Base-by-base conservation (phyloP, 176 grass and related monocot species). In the Aechmea fasciata region DNA sequence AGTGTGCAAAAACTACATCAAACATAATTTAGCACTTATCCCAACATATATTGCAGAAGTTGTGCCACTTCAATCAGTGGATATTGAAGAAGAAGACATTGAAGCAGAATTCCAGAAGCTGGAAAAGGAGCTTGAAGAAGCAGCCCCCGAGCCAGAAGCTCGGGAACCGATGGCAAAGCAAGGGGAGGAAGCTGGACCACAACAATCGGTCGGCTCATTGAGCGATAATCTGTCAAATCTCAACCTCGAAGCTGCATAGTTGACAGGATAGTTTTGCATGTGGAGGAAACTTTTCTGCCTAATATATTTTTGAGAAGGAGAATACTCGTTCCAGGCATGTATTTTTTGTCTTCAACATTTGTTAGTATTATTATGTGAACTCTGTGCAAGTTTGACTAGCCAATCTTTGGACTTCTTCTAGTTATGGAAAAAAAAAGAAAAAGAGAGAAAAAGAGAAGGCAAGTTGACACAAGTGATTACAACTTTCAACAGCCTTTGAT, bases 51-150 rank as follows among this genome's bases (percentile, higher is more conserved):
- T 79, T 87, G 65, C 79, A 90, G 87, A 82, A 83, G 90, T 79
- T 69, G 65, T 65, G 62, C 77, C 84, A 1, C 61, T 88, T 51
- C 71, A 78, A 12, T 84, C 66, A 10, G 23, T 78, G 49, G 84
- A 83, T 28, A 57, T 57, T 72, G 80, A 92, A 61, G 82, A 78
- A 14, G 81, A 76, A 77, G 80, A 85, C 72, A 64, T 93, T 48
- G 94, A 92, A 53, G 77, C 90, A 79, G 89, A 99, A 55, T 91
- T 99, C 57, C 85, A 57, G 62, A 87, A 83, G 59, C 79, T 97
- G 64, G 87, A 93, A 83, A 73, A 75, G 18, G 87, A 93, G 83
- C 69, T 93, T 74, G 48, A 71, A 17, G 87, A 77, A 51, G 75
- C 87, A 50, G 66, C 77, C 3, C 54, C 61, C 22, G 51, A 33